phyloP scores from a whole-genome alignment of 2,329 filamentous ascomycete genomes.

The Exophiala lecanii-corni region DNA sequence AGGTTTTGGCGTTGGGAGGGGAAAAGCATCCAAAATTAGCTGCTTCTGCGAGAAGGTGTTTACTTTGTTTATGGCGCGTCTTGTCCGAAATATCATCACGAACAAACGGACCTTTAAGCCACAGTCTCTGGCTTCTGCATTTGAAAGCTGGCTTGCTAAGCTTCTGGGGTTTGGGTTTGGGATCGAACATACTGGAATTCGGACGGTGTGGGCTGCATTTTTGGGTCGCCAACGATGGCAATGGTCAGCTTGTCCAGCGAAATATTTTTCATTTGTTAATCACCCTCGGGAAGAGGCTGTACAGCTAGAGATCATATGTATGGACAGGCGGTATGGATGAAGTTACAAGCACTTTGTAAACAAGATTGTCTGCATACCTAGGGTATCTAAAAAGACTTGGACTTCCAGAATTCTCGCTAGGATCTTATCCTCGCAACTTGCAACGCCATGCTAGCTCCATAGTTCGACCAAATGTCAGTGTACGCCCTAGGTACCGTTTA shows the following conservation, averaged over 20 bases:
- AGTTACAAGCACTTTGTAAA: neutral
- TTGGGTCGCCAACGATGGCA: slow-evolving; percentile 12
- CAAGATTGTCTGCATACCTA: no score
- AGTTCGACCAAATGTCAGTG: no score
- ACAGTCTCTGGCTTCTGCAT: slow-evolving; percentile 11
- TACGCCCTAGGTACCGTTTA: no score
- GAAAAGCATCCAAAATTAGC: no score
- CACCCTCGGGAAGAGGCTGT: slow-evolving; percentile 17
- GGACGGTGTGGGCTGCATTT: slow-evolving; percentile 16
- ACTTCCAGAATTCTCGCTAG: no score
- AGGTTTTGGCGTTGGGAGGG: slow-evolving; percentile 4
- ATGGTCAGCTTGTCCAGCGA: slow-evolving; percentile 22
- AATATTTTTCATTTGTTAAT: slow-evolving; percentile 24
- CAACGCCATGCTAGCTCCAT: no score
- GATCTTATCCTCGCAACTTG: no score
- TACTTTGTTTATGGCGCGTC: no score
- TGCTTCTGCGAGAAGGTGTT: no score
- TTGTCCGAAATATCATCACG: no score
- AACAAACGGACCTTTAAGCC: neutral
- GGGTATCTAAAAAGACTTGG: no score
- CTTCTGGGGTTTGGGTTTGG: slow-evolving; percentile 3
- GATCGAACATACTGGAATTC: neutral
- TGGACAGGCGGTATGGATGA: slow-evolving; percentile 11
- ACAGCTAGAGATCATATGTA: slow-evolving; percentile 24
- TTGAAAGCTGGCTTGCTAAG: slow-evolving; percentile 1